Percentiles rank a stretch among this genome's conserved stretches.
Conservation (phyloP, 2,329 filamentous ascomycete genomes). For the Pseudogymnoascus sp. region DNA sequence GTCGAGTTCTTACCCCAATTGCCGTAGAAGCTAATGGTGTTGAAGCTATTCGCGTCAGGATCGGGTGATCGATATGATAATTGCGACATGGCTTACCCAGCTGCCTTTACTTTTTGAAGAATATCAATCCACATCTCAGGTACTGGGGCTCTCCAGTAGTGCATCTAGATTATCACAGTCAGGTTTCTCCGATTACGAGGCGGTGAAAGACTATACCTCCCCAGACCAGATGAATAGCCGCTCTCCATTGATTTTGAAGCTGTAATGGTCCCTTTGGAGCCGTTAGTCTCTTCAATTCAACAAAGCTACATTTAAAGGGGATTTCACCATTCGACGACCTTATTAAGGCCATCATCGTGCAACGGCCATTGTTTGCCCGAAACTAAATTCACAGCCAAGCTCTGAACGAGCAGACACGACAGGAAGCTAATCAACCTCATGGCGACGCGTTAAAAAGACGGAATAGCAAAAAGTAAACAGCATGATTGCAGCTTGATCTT, state of each 20-base stretch:
- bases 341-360: constrained; percentile 40
- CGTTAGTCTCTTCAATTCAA: not conserved
- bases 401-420: constrained; percentile 2
- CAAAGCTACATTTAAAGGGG: not conserved
- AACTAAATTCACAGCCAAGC: not conserved
- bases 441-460: not conserved
- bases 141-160: constrained; percentile 45
- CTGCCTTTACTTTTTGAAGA: constrained; percentile 45
- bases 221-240: constrained; percentile 46
- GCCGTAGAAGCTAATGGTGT: constrained; percentile 40
- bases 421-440: not conserved
- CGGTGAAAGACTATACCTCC: constrained; percentile 26
- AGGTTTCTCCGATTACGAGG: too few species aligned
- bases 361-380: constrained; percentile 35
- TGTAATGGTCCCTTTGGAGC: constrained; percentile 41
- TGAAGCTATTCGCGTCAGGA: constrained; percentile 32
- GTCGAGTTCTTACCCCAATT: constrained; percentile 30
- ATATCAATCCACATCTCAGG: constrained; percentile 44
- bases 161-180: constrained; percentile 29
- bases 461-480: not conserved
- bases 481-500: not conserved
- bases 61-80: not conserved
- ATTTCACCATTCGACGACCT: constrained; percentile 37
- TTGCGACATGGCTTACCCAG: constrained; percentile 22
- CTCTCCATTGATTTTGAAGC: constrained; percentile 44